Conservation (phyloP, 495 filamentous ascomycete genomes). For the Parathielavia hyrcaniae region DNA sequence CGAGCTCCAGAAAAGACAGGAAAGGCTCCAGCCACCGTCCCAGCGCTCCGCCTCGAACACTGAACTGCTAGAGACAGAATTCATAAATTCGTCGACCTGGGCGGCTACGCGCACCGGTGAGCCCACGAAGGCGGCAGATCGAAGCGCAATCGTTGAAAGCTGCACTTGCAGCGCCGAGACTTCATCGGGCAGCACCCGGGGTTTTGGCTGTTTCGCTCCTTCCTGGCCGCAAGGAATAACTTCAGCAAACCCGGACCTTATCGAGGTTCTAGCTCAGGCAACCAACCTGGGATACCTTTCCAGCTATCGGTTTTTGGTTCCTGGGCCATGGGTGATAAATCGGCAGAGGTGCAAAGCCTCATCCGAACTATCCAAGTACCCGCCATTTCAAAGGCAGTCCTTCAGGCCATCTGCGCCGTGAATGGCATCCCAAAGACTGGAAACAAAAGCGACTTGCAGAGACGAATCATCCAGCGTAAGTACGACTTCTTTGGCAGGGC, state of each 20-base stretch:
- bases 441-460: conserved; percentile 72
- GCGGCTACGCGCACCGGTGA: neutral
- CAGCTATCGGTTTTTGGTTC: neutral
- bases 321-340: conserved; percentile 12
- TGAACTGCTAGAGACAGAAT: neutral
- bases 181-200: conserved; percentile 3
- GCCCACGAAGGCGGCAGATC: neutral
- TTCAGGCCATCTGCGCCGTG: conserved; percentile 64
- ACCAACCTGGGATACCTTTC: neutral
- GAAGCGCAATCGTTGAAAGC: neutral
- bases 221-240: neutral
- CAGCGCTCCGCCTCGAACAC: neutral
- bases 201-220: neutral
- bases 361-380: conserved; percentile 28
- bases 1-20: neutral
- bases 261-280: neutral
- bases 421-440: conserved; percentile 69
- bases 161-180: conserved; percentile 3
- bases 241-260: no score
- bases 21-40: neutral
- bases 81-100: neutral
- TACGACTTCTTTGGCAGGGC: conserved; percentile 8
- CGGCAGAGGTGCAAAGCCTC: conserved; percentile 39
- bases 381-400: conserved; percentile 56
- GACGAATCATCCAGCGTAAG: conserved; percentile 65